A percentile compares a stretch with the other conserved stretches of the same genome.
These are phyloP conservation scores for Elsinoe perseae DNA, from an alignment of 2,329 filamentous ascomycete species.

Conservation along the genomic window DNA sequence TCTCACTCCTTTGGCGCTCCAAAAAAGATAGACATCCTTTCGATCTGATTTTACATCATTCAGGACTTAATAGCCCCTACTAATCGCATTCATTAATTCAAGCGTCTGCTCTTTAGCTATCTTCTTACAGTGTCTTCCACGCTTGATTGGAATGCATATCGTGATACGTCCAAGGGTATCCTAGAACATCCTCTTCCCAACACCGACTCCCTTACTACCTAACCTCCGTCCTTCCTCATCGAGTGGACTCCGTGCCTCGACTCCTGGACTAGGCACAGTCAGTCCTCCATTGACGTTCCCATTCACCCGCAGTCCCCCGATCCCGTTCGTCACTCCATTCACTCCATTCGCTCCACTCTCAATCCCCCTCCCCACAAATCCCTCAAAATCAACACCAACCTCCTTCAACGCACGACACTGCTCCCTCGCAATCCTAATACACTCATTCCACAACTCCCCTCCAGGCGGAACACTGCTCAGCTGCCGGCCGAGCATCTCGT, in stretches of 20 bases:
- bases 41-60: not conserved
- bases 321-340: not conserved
- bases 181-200: constrained; percentile 12
- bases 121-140: not conserved
- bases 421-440: constrained; percentile 70
- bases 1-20: not conserved
- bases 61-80: not conserved
- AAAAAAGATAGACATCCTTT: not conserved
- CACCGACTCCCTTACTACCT: constrained; percentile 5
- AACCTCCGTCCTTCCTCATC: constrained; percentile 5
- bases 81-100: not conserved
- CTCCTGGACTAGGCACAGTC: constrained; percentile 1
- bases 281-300: constrained; percentile 7
- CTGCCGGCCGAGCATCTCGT: constrained; percentile 71
- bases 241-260: not conserved
- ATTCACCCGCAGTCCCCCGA: not conserved
- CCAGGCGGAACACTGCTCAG: constrained; percentile 74
- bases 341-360: not conserved
- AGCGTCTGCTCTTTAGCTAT: not conserved
- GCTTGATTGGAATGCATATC: not conserved
- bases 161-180: not conserved
- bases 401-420: constrained; percentile 74
- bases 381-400: constrained; percentile 83
- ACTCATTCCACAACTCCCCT: constrained; percentile 71
- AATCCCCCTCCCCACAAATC: constrained; percentile 60